These are phyloP conservation scores for Candida chauliodis DNA, from an alignment of 805 yeast genomes.

Conservation along the genomic window DNA sequence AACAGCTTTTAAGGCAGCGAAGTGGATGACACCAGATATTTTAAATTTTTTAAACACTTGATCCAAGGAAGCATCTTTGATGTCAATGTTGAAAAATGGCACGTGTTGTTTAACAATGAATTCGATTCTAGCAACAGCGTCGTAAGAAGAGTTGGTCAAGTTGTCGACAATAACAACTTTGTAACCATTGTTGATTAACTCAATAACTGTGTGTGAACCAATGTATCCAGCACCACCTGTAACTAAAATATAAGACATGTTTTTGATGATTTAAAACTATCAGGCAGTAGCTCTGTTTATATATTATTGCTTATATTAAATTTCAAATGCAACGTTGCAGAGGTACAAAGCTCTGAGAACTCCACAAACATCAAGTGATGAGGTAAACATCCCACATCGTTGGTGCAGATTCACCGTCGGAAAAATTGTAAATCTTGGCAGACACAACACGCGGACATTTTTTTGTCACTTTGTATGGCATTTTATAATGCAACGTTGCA, in stretches of 20 bases:
- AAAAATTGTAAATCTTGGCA: constrained; percentile 1
- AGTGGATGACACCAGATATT: constrained; percentile 64
- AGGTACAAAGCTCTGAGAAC: neutral
- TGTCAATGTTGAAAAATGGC: constrained; percentile 56
- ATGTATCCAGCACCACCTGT: constrained; percentile 89
- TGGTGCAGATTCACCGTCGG: neutral
- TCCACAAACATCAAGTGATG: neutral
- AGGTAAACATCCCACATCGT: neutral
- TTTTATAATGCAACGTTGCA: constrained; percentile 15
- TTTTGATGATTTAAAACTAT: too few relatives aligned
- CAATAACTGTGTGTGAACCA: constrained; percentile 76
- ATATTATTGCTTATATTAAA: neutral
- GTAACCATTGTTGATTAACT: constrained; percentile 56
- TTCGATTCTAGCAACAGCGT: constrained; percentile 62
- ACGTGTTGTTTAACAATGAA: constrained; percentile 46
- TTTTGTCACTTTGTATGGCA: constrained; percentile 1
- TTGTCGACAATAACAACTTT: constrained; percentile 74
- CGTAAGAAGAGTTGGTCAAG: constrained; percentile 61
- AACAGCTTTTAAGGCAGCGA: constrained; percentile 82
- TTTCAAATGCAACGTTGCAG: constrained; percentile 1
- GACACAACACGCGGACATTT: constrained; percentile 1
- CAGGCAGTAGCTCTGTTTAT: too few relatives aligned
- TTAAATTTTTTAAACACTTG: constrained; percentile 46
- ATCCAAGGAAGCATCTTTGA: constrained; percentile 47
- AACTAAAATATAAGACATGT: constrained; percentile 46